Evolutionary conservation across 108 stramenopile genomes (phyloP), one percentile per base, ranked within the genome.

Genomic region (Fragilariopsis cylindrus): DNA sequence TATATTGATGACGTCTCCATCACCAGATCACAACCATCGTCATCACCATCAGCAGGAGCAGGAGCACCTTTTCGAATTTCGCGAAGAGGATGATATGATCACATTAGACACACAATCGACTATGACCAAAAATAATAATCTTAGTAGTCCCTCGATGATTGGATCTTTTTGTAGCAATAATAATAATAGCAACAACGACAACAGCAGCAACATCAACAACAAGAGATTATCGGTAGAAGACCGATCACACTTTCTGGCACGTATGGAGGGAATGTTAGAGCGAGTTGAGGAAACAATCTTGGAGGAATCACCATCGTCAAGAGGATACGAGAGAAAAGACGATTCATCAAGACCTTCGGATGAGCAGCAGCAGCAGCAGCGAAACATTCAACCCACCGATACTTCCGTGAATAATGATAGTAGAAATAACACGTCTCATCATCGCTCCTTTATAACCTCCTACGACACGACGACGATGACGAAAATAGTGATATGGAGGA

Each of bases 61-160:
- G 39, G 18, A 68, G 12, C 67, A 52, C 43, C 70, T 52, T 39
- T 57, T n/a, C 13, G 79, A 69, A 40, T 80, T 80, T 21, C 69
- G 65, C 1, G 79, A 80, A 8, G 79, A 80, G 2, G 79, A 80
- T 71, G 79, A 80, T 48, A 80, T 80, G 79, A 80, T 80, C 42
- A 70, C 79, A 5, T 45, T 80, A 4, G 65, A 80, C 19, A 80
- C 79, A 3, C 45, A 57, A 41, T 70, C 69, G 48, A 71, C 70
- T 39, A 57, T 58, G 53, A 6, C 57, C 15, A 71, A 71, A 56
- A 48, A 8, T 43, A 43, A 16, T 19, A 48, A 48, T 52, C 68
- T 47, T 15, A 50, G 41, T 47, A 68, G 48, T 52, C 46, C 67
- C 18, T 16, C 21, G 18, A 18, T 57, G n/a, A 19, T 46, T 58